These are phyloP conservation scores for Xenoacremonium recifei DNA, from an alignment of 2,329 filamentous ascomycete species.

Conservation along the genomic window DNA sequence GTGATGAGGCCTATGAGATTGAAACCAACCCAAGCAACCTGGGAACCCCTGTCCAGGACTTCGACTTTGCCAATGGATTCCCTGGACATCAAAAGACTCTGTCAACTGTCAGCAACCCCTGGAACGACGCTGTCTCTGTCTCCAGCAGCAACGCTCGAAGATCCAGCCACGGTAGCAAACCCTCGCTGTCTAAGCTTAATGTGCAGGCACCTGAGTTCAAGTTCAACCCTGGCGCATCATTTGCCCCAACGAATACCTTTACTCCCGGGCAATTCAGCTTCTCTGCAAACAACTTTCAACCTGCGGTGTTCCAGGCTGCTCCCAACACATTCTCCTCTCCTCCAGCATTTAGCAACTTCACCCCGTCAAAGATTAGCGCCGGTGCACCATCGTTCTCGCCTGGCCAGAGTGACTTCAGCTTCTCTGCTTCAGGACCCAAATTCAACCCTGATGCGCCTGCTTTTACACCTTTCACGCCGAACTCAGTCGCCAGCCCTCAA, in stretches of 20 bases:
- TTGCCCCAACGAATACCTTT: slow-evolving; percentile 38
- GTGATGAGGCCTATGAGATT: slow-evolving; percentile 62
- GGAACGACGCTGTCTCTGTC: slow-evolving; percentile 51
- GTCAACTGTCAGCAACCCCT: slow-evolving; percentile 62
- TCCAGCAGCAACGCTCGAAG: slow-evolving; percentile 37
- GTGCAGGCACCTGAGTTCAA: slow-evolving; percentile 88
- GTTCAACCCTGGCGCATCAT: slow-evolving; percentile 53
- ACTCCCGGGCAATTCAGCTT: slow-evolving; percentile 52
- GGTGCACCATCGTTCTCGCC: slow-evolving; percentile 72
- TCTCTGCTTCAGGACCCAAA: slow-evolving; percentile 63
- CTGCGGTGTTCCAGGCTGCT: slow-evolving; percentile 44
- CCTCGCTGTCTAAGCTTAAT: slow-evolving; percentile 78
- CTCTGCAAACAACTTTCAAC: slow-evolving; percentile 45
- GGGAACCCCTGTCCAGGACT: slow-evolving; percentile 58
- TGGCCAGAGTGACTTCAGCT: slow-evolving; percentile 62
- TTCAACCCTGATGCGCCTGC: slow-evolving; percentile 76
- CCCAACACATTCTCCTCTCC: slow-evolving; percentile 19
- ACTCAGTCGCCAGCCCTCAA: slow-evolving; percentile 45
- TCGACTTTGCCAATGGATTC: slow-evolving; percentile 45
- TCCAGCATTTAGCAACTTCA: slow-evolving; percentile 13
- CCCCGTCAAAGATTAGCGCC: slow-evolving; percentile 60
- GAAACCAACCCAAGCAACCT: slow-evolving; percentile 73
- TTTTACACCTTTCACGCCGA: slow-evolving; percentile 63
- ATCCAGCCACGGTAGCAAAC: slow-evolving; percentile 62
- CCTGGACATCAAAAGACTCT: slow-evolving; percentile 53